Evolutionary conservation across 2,329 filamentous ascomycete genomes (phyloP), one percentile per base, ranked within the genome.

Genomic region (Aspergillus texensis): DNA sequence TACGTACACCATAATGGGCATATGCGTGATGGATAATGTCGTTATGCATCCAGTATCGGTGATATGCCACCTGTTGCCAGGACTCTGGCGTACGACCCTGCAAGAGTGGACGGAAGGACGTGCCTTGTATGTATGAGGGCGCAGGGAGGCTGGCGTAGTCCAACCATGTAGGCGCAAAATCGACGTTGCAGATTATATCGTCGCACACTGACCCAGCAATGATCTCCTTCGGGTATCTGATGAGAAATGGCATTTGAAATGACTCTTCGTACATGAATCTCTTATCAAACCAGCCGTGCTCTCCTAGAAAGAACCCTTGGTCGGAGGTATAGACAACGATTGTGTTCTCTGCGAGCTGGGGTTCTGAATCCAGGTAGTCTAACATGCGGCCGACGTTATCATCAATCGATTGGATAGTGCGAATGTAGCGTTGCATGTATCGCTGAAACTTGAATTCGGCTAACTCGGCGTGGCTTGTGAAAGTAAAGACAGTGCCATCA

Each of bases 231-330:
- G 84, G 83, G 54, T 82, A 83, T 0, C 81, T 78, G 10, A 83
- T 76, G 4, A 86, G 68, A 55, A 86, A 84, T 0, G 84, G 84
- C 84, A 86, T 86, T 71, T 86, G 83, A 73, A 86, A 86, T 16
- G 76, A 80, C 70, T 86, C 83, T 65, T 86, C 84, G 71, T 86
- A 86, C 81, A 86, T 85, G 71, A 86, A 85, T 3, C 84, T 80
- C 72, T 86, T 86, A 70, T 86, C 84, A 67, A 85, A 86, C 34
- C 83, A 86, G 59, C 84, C 84, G 64, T 86, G 84, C 62, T 86
- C 84, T 9, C 84, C 84, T 0, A 86, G 79, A 70, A 86, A 86
- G 74, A 86, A 86, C 6, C 84, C 84, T 64, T 86, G 83, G 65
- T 85, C 84, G 0, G 82, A 84, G 0, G 81, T 85, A 65, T 86